Percentiles rank a stretch among this genome's conserved stretches.
Conservation (phyloP, 805 yeast species). For the Ogataea populi-albae region DNA sequence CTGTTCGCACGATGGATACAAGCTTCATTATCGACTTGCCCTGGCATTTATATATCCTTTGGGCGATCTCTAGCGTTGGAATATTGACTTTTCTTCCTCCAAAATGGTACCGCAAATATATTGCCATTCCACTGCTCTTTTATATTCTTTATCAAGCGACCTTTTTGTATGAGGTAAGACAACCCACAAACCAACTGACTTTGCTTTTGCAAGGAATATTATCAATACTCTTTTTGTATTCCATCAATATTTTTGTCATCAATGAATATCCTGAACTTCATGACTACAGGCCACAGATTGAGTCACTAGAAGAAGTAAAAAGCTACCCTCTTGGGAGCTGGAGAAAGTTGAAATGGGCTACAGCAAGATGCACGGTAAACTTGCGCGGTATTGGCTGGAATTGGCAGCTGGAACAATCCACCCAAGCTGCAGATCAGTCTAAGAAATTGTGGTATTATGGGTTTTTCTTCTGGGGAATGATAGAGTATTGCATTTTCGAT, state of each 20-base stretch:
- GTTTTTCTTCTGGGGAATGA: not conserved
- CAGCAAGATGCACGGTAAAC: constrained; percentile 9
- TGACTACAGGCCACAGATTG: constrained; percentile 10
- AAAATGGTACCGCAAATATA: constrained; percentile 11
- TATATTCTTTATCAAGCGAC: constrained; percentile 7
- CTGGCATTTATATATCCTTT: constrained; percentile 5
- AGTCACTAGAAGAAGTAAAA: constrained; percentile 9
- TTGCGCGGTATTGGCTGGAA: constrained; percentile 19
- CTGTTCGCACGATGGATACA: too few species aligned
- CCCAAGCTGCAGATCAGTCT: too few species aligned
- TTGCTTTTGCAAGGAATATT: constrained; percentile 13
- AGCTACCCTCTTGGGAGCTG: constrained; percentile 2
- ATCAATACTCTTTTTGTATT: constrained; percentile 9
- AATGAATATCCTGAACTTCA: constrained; percentile 17
- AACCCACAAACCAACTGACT: constrained; percentile 5
- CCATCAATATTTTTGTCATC: constrained; percentile 10
- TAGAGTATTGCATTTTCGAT: constrained; percentile 10
- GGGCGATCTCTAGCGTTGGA: constrained; percentile 7
- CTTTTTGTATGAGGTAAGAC: not conserved
- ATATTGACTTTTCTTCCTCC: constrained; percentile 16
- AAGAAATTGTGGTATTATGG: too few species aligned
- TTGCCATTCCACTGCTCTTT: constrained; percentile 10
- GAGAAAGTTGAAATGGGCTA: constrained; percentile 14
- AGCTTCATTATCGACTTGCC: constrained; percentile 2
- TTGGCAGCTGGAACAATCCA: constrained; percentile 13